Percentiles rank a stretch among this genome's conserved stretches.
These are phyloP conservation scores for Sapria himalayana DNA, from an alignment of 345 rosid species.

Conservation along the genomic window DNA sequence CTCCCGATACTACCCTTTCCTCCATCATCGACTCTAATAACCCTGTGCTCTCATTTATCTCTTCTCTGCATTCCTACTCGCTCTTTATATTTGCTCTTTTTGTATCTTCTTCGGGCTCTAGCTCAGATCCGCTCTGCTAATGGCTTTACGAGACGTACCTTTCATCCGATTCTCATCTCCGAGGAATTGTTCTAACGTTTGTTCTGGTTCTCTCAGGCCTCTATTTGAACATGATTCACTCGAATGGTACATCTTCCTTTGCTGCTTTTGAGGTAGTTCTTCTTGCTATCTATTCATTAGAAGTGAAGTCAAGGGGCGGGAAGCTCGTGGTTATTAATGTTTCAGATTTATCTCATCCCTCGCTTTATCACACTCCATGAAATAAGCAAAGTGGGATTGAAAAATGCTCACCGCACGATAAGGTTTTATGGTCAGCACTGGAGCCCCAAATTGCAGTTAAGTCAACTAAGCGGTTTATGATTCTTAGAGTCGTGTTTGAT, in stretches of 20 bases:
- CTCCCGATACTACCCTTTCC: slow-evolving; percentile 38
- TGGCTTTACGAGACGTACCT: slow-evolving; percentile 94
- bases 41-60: slow-evolving; percentile 76
- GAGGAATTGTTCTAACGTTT: slow-evolving; percentile 64
- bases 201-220: slow-evolving; percentile 51
- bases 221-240: slow-evolving; percentile 66
- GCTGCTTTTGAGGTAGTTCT: slow-evolving; percentile 90
- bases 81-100: slow-evolving; percentile 31
- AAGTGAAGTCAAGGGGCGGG: slow-evolving; percentile 61
- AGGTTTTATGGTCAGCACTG: slow-evolving; percentile 38
- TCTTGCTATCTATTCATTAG: slow-evolving; percentile 65
- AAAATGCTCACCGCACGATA: slow-evolving; percentile 24
- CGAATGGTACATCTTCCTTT: slow-evolving; percentile 40
- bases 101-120: slow-evolving; percentile 48
- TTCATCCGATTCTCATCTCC: slow-evolving; percentile 64
- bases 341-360: slow-evolving; percentile 77
- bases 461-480: slow-evolving; percentile 57
- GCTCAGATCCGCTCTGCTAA: slow-evolving; percentile 77
- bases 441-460: slow-evolving; percentile 66
- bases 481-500: slow-evolving; percentile 48
- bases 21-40: slow-evolving; percentile 79
- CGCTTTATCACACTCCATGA: slow-evolving; percentile 73
- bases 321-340: slow-evolving; percentile 51
- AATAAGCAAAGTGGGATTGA: slow-evolving; percentile 12
- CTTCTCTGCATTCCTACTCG: slow-evolving; percentile 45